These are phyloP conservation scores for Fusarium coicis DNA, from an alignment of 2,329 filamentous ascomycete genomes.

Conservation along the genomic window DNA sequence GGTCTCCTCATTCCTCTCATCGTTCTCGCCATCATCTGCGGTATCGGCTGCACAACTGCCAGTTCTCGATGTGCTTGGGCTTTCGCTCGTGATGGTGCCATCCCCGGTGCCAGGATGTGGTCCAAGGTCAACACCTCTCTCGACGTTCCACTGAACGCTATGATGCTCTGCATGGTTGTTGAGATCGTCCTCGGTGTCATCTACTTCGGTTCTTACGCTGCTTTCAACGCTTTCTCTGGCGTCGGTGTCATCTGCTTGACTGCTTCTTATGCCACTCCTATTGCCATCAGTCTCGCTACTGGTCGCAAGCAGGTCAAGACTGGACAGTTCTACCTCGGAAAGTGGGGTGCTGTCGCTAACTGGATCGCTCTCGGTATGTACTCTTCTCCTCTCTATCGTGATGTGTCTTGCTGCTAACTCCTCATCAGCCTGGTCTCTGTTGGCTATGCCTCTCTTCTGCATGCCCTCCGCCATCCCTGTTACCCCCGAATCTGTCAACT, in stretches of 20 bases:
- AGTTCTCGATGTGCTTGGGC: conserved; percentile 16
- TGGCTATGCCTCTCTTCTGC: conserved; percentile 19
- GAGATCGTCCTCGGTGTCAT: conserved; percentile 11
- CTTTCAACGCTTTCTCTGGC: conserved; percentile 12
- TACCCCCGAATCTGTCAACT: conserved; percentile 2
- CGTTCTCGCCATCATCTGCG: conserved; percentile 7
- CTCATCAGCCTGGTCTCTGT: conserved; percentile 7
- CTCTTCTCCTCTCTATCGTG: background rate
- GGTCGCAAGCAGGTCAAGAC: conserved; percentile 3
- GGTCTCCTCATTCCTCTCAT: conserved; percentile 4
- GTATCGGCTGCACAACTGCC: conserved; percentile 16
- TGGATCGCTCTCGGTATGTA: conserved; percentile 11
- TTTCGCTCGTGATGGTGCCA: conserved; percentile 16
- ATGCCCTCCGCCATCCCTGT: conserved; percentile 16
- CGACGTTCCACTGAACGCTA: conserved; percentile 9
- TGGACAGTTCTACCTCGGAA: conserved; percentile 7
- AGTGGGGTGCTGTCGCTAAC: background rate
- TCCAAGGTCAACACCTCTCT: conserved; percentile 2
- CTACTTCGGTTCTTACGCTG: conserved; percentile 12
- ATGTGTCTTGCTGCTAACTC: background rate
- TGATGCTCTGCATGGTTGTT: conserved; percentile 12
- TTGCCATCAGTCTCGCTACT: conserved; percentile 8
- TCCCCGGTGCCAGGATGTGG: conserved; percentile 9
- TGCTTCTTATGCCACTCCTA: conserved; percentile 12
- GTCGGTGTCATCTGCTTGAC: conserved; percentile 11